Evolutionary conservation across 768 basidiomycete species (phyloP), one percentile per base, ranked within the genome.

Genomic region (Pulveroboletus sp.): DNA sequence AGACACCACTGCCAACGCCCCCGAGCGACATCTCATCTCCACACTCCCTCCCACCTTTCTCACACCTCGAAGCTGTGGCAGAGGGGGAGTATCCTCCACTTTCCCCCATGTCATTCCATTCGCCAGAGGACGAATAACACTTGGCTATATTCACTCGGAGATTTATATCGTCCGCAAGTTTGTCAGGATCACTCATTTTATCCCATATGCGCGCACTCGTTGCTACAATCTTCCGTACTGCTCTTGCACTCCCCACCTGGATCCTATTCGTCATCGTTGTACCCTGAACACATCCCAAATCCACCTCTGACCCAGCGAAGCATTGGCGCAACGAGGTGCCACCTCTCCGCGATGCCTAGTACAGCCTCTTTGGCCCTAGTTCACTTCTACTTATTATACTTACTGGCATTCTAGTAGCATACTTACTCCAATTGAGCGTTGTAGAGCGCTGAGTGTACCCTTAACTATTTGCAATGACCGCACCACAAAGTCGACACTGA

Each of bases 41-140:
- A 54, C 77, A 77, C 49, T 63, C 81, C 33, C 72, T 89, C 39
- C 87, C 87, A 38, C 86, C 89, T 9, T 92, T 89, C 60, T 82
- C 89, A 28, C 80, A 88, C 49, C 73, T 93, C 50, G 88, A 89
- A 58, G 91, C 89, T 39, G 82, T 90, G 46, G 90, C 89, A 46
- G 88, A 85, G 52, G 81, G 85, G 48, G 86, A 86, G 63, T 81
- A 76, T 46, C 76, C 83, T 37, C 82, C 85, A n/a, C 67, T 84
- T 39, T 86, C 85, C 36, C 85, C 85, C 15, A 86, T 88, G 83
- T 79, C 85, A 33, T 84, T 89, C 57, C 77, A 69, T 60, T 66
- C 75, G 65, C 72, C 76, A 69, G 80, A 71, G 55, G 72, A 72
- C 70, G 72, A 55, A 55, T 76, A 52, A 68, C 40, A 21, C 35